A percentile compares a stretch with the other conserved stretches of the same genome.
phyloP scores from a whole-genome alignment of 2,329 filamentous ascomycete genomes.

The Pseudogymnoascus sp. region DNA sequence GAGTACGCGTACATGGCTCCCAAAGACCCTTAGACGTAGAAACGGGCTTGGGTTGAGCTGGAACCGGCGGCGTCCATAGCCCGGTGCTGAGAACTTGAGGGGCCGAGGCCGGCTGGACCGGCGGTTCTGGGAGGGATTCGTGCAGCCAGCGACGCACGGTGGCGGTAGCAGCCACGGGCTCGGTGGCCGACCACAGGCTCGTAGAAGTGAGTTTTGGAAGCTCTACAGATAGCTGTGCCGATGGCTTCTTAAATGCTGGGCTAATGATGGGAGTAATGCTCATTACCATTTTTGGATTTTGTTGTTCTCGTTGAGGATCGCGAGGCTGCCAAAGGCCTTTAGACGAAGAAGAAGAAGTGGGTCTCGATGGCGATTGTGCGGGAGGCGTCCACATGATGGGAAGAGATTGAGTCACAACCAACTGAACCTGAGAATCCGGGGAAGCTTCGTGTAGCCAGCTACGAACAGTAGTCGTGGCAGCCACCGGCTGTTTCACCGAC shows the following conservation, averaged over 20 bases:
- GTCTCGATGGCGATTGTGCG: neutral
- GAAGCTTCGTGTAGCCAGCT: slow-evolving; percentile 5
- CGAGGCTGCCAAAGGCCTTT: neutral
- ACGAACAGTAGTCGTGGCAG: neutral
- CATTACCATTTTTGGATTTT: neutral
- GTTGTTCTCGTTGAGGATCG: neutral
- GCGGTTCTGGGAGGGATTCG: neutral
- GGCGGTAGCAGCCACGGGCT: neutral
- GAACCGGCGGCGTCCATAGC: slow-evolving; percentile 2
- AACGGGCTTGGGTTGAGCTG: neutral
- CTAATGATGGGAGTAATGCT: slow-evolving; percentile 1
- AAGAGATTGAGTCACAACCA: slow-evolving; percentile 6
- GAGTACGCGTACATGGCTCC: neutral
- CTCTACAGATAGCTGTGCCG: neutral
- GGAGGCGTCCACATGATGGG: slow-evolving; percentile 6
- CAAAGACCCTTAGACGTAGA: neutral
- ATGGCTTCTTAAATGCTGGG: neutral
- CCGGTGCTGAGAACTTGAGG: neutral
- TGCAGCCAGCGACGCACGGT: neutral
- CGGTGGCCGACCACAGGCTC: neutral
- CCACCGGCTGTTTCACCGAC: neutral
- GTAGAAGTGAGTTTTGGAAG: slow-evolving; percentile 1
- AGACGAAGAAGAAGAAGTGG: slow-evolving; percentile 3
- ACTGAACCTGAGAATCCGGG: neutral
- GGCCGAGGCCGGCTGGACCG: neutral